Percentiles rank a stretch among this genome's conserved stretches.
phyloP scores from a whole-genome alignment of 805 yeast genomes.

The Yarrowia yakushimensis region DNA sequence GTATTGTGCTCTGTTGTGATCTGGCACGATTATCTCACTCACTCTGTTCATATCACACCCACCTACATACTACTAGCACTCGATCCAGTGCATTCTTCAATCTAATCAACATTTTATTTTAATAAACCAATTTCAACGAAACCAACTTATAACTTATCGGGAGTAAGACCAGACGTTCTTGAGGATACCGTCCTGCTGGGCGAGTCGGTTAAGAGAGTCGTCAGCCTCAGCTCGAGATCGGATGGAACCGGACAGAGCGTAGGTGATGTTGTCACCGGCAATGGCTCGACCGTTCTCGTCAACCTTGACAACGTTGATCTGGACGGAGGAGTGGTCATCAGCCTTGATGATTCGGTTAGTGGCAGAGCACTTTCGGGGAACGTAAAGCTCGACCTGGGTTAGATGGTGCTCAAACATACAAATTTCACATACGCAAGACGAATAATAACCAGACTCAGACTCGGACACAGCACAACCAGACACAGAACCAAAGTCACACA shows the following conservation, averaged over 20 bases:
- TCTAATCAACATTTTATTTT: conserved; percentile 22
- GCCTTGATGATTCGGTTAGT: conserved; percentile 99
- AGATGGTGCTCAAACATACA: neutral
- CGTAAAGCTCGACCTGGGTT: conserved; percentile 96
- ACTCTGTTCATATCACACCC: too few species aligned
- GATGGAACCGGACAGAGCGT: conserved; percentile 95
- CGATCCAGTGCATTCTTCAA: too few species aligned
- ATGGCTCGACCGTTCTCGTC: conserved; percentile 95
- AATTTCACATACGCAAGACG: too few species aligned
- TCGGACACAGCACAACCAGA: neutral
- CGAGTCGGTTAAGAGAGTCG: conserved; percentile 98
- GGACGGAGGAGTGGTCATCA: conserved; percentile 99
- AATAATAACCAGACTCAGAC: too few species aligned
- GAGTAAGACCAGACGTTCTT: conserved; percentile 56
- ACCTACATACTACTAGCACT: too few species aligned
- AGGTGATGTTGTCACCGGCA: conserved; percentile 85
- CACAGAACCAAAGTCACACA: neutral
- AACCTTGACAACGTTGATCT: conserved; percentile 96
- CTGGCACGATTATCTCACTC: too few species aligned
- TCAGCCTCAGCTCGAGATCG: conserved; percentile 99
- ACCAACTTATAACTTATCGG: conserved; percentile 35
- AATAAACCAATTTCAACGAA: neutral
- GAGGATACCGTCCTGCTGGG: conserved; percentile 97
- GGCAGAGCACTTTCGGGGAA: conserved; percentile 99
- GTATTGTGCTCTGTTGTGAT: too few species aligned